Base-by-base conservation (phyloP, 805 yeast genomes). In the Hanseniaspora clermontiae region DNA sequence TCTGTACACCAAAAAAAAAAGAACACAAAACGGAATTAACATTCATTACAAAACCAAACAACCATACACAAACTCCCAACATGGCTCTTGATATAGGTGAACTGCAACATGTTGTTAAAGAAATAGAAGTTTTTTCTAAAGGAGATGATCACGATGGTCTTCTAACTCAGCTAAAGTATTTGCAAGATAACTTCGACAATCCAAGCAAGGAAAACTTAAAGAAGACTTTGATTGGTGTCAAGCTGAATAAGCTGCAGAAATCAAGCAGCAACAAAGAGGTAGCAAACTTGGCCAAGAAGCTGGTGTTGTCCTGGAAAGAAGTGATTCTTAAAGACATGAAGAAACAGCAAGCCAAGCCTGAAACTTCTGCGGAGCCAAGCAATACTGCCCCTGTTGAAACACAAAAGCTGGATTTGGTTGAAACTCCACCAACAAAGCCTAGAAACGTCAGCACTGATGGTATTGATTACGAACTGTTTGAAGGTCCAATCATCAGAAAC, bases 161-260 rank as follows among this genome's bases (percentile, higher is more conserved):
- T 56, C 15, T 53, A 4, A n/a, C 2, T 8, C 46, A 53, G 20
- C 31, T 53, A 1, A 37, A 53, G 20, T 45, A 53, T 27, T 72
- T 91, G 59, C 81, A 84, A 61, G 79, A 76, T 57, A 87, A 86
- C 12, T 62, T 69, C 38, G 86, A 88, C 53, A 74, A 75, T 62
- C 96, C 97, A 10, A 82, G 95, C 1, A 97, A 91, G 66, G 79
- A 82, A 66, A 74, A 91, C 38, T 74, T 91, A 52, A 78, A 97
- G 64, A 80, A 91, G 65, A 93, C 98, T 9, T 89, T 88, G 68
- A 91, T 93, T n/a, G 98, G 98, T 61, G 91, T 93, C 17, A 91
- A 90, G 9, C 97, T 93, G 43, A 93, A 93, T 72, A 89, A 87
- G 69, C 80, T 85, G 64, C 80, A 95, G 61, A 71, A 86, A 9